These are phyloP conservation scores for Grosmannia serpens DNA, from an alignment of 2,329 filamentous ascomycete genomes.

Conservation along the genomic window DNA sequence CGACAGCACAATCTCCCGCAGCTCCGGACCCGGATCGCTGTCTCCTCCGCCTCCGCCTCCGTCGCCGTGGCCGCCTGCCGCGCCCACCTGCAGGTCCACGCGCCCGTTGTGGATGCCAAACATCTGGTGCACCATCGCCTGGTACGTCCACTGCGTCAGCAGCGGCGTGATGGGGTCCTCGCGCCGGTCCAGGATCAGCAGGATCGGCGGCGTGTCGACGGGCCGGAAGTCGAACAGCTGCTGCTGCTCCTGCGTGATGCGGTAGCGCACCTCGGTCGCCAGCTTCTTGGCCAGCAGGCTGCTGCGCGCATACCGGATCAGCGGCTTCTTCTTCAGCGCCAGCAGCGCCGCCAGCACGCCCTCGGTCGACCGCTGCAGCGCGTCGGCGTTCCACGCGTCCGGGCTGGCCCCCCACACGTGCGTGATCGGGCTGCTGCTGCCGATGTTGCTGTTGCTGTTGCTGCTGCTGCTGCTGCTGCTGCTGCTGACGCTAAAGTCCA, in stretches of 20 bases:
- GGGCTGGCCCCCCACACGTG: constrained; percentile 70
- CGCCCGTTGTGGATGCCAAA: constrained; percentile 91
- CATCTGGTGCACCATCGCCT: constrained; percentile 98
- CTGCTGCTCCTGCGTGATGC: constrained; percentile 90
- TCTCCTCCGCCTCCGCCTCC: constrained; percentile 37
- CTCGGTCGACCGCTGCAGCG: constrained; percentile 76
- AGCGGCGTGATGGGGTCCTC: constrained; percentile 92
- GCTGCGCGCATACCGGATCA: constrained; percentile 88
- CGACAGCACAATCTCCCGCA: constrained; percentile 88
- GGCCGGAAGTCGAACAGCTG: constrained; percentile 94
- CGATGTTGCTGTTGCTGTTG: neutral
- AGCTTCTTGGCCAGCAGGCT: constrained; percentile 86
- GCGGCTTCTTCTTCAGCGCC: constrained; percentile 88
- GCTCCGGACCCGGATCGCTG: constrained; percentile 72
- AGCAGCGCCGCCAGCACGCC: constrained; percentile 75
- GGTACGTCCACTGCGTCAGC: constrained; percentile 96
- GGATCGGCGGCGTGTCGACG: constrained; percentile 85
- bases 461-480: neutral
- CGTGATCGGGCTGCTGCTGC: constrained; percentile 27
- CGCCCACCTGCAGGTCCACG: constrained; percentile 71
- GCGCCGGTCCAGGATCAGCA: constrained; percentile 80
- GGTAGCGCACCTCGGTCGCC: constrained; percentile 82
- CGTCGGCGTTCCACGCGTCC: constrained; percentile 84
- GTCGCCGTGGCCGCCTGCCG: constrained; percentile 28
- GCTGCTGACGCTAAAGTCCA: constrained; percentile 40